Evolutionary conservation across 129 eudicot genomes (phyloP).

Genomic region (Dittrichia graveolens): DNA sequence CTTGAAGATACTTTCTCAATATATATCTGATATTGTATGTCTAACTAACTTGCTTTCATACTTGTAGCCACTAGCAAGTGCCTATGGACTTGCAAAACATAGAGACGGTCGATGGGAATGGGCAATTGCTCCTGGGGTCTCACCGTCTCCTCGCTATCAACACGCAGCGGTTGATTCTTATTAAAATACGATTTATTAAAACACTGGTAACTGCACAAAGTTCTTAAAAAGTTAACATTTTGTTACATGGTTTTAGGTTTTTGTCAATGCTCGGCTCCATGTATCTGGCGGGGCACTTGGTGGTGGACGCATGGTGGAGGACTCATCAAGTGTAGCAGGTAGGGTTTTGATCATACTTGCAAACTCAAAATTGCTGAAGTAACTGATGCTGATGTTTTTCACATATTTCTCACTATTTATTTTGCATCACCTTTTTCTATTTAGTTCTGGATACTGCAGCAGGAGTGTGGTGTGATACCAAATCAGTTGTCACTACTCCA

Average conservation of each 20-base stretch:
- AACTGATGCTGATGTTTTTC: conserved; percentile 8
- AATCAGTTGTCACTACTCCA: conserved; percentile 88
- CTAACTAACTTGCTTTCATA: conserved; percentile 7
- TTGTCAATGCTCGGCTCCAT: conserved; percentile 97
- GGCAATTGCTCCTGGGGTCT: conserved; percentile 99
- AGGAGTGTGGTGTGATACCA: conserved; percentile 98
- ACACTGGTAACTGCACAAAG: not conserved
- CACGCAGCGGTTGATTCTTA: conserved; percentile 84
- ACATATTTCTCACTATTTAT: conserved; percentile 14
- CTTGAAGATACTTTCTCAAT: not conserved
- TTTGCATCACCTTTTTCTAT: conserved; percentile 29
- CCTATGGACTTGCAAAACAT: conserved; percentile 97
- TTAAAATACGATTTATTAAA: not conserved
- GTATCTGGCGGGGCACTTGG: conserved; percentile 99
- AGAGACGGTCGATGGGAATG: conserved; percentile 99
- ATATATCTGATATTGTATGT: not conserved
- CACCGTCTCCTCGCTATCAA: conserved; percentile 96
- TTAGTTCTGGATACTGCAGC: conserved; percentile 98
- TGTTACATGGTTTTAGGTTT: conserved; percentile 55
- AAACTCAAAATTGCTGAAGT: not conserved
- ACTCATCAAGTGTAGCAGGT: conserved; percentile 99
- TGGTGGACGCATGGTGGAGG: conserved; percentile 99
- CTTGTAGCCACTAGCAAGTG: conserved; percentile 84
- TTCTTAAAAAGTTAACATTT: conserved; percentile 13
- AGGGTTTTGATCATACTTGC: conserved; percentile 21